These are phyloP conservation scores for Marchantia polymorpha DNA, from an alignment of 225 moss, liverwort and hornwort species.

Conservation along the genomic window DNA sequence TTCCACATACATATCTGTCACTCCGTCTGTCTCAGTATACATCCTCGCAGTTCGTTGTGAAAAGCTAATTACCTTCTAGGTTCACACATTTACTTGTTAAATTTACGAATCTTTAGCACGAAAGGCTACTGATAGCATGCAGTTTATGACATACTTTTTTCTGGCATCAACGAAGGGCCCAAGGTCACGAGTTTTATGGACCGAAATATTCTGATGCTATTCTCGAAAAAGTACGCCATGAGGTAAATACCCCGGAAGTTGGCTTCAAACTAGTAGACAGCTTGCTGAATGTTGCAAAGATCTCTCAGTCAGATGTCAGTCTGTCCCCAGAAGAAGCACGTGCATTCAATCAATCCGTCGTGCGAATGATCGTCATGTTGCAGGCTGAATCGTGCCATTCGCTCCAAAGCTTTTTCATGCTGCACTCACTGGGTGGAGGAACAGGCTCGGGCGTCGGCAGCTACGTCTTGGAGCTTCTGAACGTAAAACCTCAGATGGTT, in stretches of 20 bases:
- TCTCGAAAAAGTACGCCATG: conserved; percentile 63
- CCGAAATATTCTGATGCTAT: conserved; percentile 64
- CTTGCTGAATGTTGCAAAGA: background rate
- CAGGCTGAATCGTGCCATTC: conserved; percentile 86
- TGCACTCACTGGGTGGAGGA: conserved; percentile 92
- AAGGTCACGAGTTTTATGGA: conserved; percentile 80
- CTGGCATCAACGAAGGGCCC: conserved; percentile 50
- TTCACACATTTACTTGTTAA: too few relatives aligned
- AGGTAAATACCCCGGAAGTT: conserved; percentile 41
- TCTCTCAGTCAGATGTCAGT: background rate
- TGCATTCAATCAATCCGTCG: background rate
- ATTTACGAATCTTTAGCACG: too few relatives aligned
- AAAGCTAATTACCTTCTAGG: too few relatives aligned
- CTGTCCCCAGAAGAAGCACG: too few relatives aligned
- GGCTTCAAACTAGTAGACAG: background rate
- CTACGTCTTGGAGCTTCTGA: conserved; percentile 76
- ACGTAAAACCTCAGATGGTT: conserved; percentile 45
- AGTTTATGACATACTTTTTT: background rate
- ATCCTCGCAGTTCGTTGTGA: too few relatives aligned
- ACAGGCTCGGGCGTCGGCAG: conserved; percentile 93
- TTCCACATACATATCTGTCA: too few relatives aligned
- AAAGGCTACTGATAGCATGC: too few relatives aligned
- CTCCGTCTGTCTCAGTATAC: too few relatives aligned
- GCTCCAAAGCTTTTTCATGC: conserved; percentile 86
- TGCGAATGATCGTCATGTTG: background rate